These are phyloP conservation scores for Omphalotus guepiniiformis DNA, from an alignment of 768 basidiomycete genomes.

Conservation along the genomic window DNA sequence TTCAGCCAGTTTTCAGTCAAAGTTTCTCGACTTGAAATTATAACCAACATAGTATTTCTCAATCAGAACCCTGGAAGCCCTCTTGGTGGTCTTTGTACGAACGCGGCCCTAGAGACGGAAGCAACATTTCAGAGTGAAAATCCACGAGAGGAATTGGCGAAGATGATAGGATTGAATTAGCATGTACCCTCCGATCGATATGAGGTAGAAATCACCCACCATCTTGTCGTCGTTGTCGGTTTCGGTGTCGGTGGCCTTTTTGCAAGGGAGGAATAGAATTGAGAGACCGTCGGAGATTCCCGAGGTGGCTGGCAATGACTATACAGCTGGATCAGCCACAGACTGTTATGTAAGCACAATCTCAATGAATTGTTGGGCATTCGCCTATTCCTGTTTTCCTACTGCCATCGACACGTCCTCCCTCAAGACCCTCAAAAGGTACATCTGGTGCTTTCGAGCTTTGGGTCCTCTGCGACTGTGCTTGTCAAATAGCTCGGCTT, in stretches of 20 bases:
- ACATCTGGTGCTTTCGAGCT: constrained; percentile 24
- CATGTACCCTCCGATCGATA: too few species aligned
- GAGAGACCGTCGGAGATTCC: background rate
- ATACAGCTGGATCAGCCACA: too few species aligned
- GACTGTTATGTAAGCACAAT: too few species aligned
- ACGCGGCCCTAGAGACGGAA: constrained; percentile 77
- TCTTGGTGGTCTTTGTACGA: constrained; percentile 99
- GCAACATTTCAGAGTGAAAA: too few species aligned
- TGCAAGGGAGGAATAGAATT: background rate
- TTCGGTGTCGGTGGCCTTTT: background rate
- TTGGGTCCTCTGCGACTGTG: background rate
- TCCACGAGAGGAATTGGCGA: too few species aligned
- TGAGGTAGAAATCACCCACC: constrained; percentile 8
- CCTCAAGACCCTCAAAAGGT: constrained; percentile 13
- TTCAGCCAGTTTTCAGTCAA: background rate
- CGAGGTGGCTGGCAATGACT: background rate
- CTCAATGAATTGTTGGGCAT: too few species aligned
- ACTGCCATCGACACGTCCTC: too few species aligned
- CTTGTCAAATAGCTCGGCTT: background rate
- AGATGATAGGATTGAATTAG: constrained; percentile 15
- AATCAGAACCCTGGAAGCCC: constrained; percentile 97
- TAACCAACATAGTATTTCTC: constrained; percentile 86
- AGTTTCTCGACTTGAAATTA: background rate
- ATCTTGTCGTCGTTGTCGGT: constrained; percentile 15
- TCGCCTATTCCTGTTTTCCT: too few species aligned